Base-by-base conservation (phyloP, 2,329 filamentous ascomycete species). In the Trichophyton verrucosum region DNA sequence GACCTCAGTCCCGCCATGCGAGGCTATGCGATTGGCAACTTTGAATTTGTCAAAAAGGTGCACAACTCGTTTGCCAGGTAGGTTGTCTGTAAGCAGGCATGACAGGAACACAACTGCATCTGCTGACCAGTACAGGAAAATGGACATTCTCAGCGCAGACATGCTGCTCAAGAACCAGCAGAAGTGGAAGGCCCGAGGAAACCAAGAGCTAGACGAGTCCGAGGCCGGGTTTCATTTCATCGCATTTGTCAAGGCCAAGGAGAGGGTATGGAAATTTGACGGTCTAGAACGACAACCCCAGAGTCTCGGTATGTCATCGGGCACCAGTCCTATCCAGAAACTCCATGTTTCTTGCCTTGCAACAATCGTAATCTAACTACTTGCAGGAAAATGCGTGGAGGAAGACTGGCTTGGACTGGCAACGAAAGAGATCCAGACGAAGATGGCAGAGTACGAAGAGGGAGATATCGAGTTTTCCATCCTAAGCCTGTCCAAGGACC, bases 41-140 rank as follows among this genome's bases (percentile, higher is more conserved):
- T 91, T 68, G 77, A 82, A 8, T 89, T 88, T 70, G 86, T 97
- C 59, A 88, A 91, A 65, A 80, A 79, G 33, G 85, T 89, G 36
- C 94, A 97, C 73, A 97, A 97, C 70, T 91, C 89, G 0, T 95
- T 95, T 68, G 88, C 89, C 17, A 79, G 85, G 83, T 81, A 77
- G 67, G 75, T 71, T 30, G 17, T 40, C 38, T 3, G 33, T 38
- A 30, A 30, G 27, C 47, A 30, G 6, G 27, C 47, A 49, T 20
- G 5, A 44, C n/a, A 44, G 40, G 11, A 49, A 8, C 13, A 13
- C n/a, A 3, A 20, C 20, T 46, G n/a, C n/a, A 17, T 17, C 59
- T 15, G 27, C 24, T 24, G 22, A 49, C 46, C 20, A 27, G 20
- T 20, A 36, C 27, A 55, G 49, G 49, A 55, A 55, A 55, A 85